Base-by-base conservation (phyloP, 495 filamentous ascomycete species). In the Achaetomiella virescens region DNA sequence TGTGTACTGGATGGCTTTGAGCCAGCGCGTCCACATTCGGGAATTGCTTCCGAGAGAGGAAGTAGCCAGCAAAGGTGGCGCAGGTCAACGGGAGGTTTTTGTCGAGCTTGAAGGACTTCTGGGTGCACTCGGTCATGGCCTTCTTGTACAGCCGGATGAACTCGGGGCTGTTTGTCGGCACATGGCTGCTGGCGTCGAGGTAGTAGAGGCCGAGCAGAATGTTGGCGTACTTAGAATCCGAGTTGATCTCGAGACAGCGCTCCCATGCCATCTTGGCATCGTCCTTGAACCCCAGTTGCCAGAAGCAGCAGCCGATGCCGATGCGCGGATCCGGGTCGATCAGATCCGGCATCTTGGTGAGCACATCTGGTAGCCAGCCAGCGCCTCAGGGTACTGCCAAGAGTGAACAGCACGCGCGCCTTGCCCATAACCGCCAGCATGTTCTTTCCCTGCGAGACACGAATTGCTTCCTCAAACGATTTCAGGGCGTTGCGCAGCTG, bases 251-350 rank as follows among this genome's bases (percentile, higher is more conserved):
- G 22, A 98, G 69, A 14, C 87, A 81, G 58, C 93, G 79, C 66
- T 96, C 88, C 92, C 92, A 98, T 7, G 93, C 90, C 22, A 73
- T 71, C 63, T 87, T 89, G 12, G 95, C 95, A 61, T 95, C 88
- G 25, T 96, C 91, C 69, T 95, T 96, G 76, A 85, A 87, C 18
- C 90, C 90, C 12, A 97, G 77, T 65, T 92, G 89, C 93, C 93
- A 98, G 57, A 92, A 84, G 68, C 93, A 97, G 68, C 91, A 91
- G 20, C 93, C 93, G 60, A 98, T 86, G 43, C 93, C 93, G 58
- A 98, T 90, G 49, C 93, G 78, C 60, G 93, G 95, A 69, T 98
- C 93, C 4, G 93, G 93, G 63, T 98, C 95, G n/a, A 85, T 81
- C 50, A 97, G 75, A 54, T 89, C 84, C 11, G 93, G 93, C 76